Percentiles rank a stretch among this genome's conserved stretches.
Evolutionary conservation across 176 grass and related monocot genomes (phyloP).

Genomic region (bread wheat (Triticum aestivum)): IWGSC_CS_RefSeq_v2.1 NC_057797.1:578769590-578770089

Average conservation of each 20-base stretch:
- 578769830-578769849: neutral
- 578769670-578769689: neutral
- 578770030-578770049: neutral
- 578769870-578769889: neutral
- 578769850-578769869: neutral
- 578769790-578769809: neutral
- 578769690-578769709: neutral
- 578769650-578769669: neutral
- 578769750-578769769: neutral
- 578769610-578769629: neutral
- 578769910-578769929: too few relatives aligned
- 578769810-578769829: neutral
- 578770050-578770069: constrained; percentile 34
- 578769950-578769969: neutral
- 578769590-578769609: constrained; percentile 3
- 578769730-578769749: neutral
- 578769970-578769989: neutral
- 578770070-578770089: neutral
- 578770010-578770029: too few relatives aligned
- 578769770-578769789: neutral
- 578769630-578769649: neutral
- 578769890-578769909: neutral
- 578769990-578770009: too few relatives aligned
- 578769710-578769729: neutral
- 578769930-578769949: too few relatives aligned